A percentile compares a stretch with the other conserved stretches of the same genome.
These are phyloP conservation scores for Fusarium tuaranense DNA, from an alignment of 2,329 filamentous ascomycete genomes.

Conservation along the genomic window DNA sequence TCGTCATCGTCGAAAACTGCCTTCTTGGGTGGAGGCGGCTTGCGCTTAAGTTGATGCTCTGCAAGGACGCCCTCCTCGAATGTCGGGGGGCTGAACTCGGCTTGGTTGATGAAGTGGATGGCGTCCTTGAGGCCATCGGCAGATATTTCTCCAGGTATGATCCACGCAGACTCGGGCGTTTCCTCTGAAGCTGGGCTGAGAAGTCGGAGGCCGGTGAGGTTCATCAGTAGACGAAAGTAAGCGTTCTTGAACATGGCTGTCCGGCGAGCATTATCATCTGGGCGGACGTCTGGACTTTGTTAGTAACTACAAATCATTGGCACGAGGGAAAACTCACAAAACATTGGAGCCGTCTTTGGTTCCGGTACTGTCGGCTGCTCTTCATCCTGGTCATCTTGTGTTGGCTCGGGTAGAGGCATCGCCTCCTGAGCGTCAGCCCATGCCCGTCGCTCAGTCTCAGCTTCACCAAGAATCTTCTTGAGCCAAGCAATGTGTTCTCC, in stretches of 20 bases:
- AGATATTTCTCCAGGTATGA: conserved; percentile 75
- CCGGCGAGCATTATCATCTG: conserved; percentile 74
- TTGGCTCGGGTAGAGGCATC: conserved; percentile 55
- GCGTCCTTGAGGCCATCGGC: conserved; percentile 75
- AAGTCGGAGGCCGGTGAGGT: conserved; percentile 76
- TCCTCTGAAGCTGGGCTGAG: conserved; percentile 69
- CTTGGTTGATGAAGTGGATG: conserved; percentile 79
- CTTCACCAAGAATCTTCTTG: conserved; percentile 75
- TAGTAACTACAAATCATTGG: conserved; percentile 36
- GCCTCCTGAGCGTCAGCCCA: conserved; percentile 82
- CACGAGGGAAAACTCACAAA: conserved; percentile 45
- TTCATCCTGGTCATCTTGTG: conserved; percentile 47
- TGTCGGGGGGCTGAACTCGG: conserved; percentile 80
- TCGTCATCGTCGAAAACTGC: conserved; percentile 79
- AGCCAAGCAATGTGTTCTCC: conserved; percentile 84
- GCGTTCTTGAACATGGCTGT: conserved; percentile 90
- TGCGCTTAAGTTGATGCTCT: conserved; percentile 82
- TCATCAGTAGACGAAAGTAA: conserved; percentile 87
- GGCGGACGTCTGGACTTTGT: conserved; percentile 64
- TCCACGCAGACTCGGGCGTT: conserved; percentile 81
- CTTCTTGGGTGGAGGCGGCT: conserved; percentile 65
- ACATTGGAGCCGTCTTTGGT: conserved; percentile 47
- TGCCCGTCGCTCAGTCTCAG: conserved; percentile 77
- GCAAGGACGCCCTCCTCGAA: conserved; percentile 82
- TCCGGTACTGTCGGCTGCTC: conserved; percentile 43